These are phyloP conservation scores for Plasmodium billcollinsi DNA, from an alignment of 169 alveolate genomes.

Conservation along the genomic window DNA sequence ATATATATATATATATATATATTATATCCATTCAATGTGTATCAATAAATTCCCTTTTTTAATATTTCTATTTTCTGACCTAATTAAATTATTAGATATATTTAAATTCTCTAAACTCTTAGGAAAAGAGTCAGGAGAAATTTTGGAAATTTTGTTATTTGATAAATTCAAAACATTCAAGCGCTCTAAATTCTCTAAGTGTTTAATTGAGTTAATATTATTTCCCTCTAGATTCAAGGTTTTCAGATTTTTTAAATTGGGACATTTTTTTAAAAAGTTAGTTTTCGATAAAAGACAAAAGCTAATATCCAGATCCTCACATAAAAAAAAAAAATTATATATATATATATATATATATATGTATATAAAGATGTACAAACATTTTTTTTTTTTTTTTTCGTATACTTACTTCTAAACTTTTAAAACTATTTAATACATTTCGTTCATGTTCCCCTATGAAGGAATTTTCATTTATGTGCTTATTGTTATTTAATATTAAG, in stretches of 20 bases:
- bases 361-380: not conserved
- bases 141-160: conserved; percentile 65
- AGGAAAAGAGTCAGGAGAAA: conserved; percentile 41
- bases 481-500: conserved; percentile 55
- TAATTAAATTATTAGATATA: conserved; percentile 59
- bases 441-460: conserved; percentile 21
- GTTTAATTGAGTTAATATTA: conserved; percentile 30
- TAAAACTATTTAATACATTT: conserved; percentile 27
- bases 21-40: not conserved
- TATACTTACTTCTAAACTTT: conserved; percentile 33
- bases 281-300: conserved; percentile 34
- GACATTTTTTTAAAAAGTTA: conserved; percentile 30
- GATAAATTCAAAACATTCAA: conserved; percentile 36
- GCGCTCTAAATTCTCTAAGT: conserved; percentile 7
- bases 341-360: not conserved
- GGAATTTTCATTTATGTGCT: conserved; percentile 65
- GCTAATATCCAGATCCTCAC: conserved; percentile 56
- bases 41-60: not conserved
- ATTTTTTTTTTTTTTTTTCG: not conserved
- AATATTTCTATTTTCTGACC: conserved; percentile 20
- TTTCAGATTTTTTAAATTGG: conserved; percentile 24
- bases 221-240: conserved; percentile 60
- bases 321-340: not conserved
- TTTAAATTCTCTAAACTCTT: conserved; percentile 7
- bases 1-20: too few species aligned